Evolutionary conservation across 768 basidiomycete genomes (phyloP), one percentile per base, ranked within the genome.

Genomic region (Calvatia gigantea): DNA sequence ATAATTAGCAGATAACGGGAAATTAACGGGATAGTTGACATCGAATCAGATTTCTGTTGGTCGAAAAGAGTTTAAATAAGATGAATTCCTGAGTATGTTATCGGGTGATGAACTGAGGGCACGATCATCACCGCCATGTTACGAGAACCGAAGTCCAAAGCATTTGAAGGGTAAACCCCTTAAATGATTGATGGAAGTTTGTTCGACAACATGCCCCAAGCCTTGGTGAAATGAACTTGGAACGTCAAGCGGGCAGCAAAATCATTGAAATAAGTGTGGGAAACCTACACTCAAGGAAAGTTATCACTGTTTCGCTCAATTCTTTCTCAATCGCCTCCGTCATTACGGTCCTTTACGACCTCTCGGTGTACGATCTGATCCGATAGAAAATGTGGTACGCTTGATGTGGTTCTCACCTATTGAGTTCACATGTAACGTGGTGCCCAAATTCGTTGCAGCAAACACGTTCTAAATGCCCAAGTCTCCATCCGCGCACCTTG

Each of bases 401-500:
- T 15, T 33, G 23, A 23, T 31, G 8, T 42, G n/a, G 15, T 7
- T 27, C 7, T 15, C 23, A 19, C 21, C 21, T 43, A 3, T n/a
- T 3, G 4, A n/a, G 21, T 31, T 17, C 27, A 7, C 35, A 8
- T 17, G 31, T 56, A 23, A 59, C 58, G 51, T 45, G 41, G 21
- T 29, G 23, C 41, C 11, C 17, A 42, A 57, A 38, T 55, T 39
- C 55, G 60, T 60, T 32, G 61, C 71, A 97, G 94, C 75, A 96
- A 96, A 79, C 97, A 98, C 67, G 81, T 99, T 58, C 74, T 99
- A 47, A 99, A 99, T 71, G 92, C 91, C 0, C 96, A 98, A 73
- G 97, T 97, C 21, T 82, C 95, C 33, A 91, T 99, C 62, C 88
- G 96, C 25, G 93, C 96, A 4, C 94, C 95, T 3, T 98, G 97